Evolutionary conservation across 495 filamentous ascomycete genomes (phyloP).

Genomic region (Daldinia vernicosa): DNA sequence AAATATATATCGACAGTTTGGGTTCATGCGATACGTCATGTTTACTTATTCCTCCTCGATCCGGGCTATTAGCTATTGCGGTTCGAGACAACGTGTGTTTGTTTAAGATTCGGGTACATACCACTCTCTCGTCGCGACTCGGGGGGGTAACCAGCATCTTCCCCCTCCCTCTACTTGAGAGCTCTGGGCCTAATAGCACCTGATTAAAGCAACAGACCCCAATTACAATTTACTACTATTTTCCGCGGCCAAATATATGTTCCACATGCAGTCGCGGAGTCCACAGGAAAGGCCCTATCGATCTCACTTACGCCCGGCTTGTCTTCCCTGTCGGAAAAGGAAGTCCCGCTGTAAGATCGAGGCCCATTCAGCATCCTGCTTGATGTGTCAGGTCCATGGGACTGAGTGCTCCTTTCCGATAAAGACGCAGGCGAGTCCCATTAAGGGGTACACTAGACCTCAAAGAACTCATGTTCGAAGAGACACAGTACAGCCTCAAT

Average conservation of each 20-base stretch:
- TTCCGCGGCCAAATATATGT: not conserved
- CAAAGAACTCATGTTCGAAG: not conserved
- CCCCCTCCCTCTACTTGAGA: too few species aligned
- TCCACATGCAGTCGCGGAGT: not conserved
- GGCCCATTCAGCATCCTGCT: slow-evolving; percentile 1
- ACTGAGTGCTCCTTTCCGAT: not conserved
- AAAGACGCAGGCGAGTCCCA: not conserved
- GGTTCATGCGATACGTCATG: not conserved
- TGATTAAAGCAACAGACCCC: not conserved
- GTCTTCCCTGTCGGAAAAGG: slow-evolving; percentile 20
- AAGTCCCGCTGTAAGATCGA: slow-evolving; percentile 26
- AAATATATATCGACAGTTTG: not conserved
- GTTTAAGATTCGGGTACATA: not conserved
- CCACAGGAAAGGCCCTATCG: slow-evolving; percentile 4
- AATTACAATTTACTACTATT: not conserved
- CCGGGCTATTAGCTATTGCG: not conserved
- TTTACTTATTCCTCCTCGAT: not conserved
- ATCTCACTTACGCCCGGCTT: slow-evolving; percentile 17
- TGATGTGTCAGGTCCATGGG: not conserved
- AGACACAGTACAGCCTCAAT: not conserved
- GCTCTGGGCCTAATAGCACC: too few species aligned
- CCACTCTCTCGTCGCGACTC: not conserved
- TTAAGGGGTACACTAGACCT: not conserved
- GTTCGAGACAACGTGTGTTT: not conserved
- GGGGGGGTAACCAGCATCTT: not conserved